Conservation (phyloP, 106 monocot genomes). For the Platanthera guangdongensis region DNA sequence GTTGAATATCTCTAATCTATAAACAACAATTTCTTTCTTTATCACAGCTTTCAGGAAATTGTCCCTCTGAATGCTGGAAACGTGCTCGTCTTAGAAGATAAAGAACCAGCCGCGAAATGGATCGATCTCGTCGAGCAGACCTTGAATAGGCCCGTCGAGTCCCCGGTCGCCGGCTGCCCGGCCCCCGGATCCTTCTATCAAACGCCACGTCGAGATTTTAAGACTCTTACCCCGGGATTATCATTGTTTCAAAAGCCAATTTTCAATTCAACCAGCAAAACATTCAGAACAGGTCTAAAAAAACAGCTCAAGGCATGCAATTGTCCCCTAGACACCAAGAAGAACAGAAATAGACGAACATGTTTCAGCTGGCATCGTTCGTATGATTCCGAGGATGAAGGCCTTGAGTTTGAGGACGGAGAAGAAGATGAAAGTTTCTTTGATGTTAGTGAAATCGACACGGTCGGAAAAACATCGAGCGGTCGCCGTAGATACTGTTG, state of each 20-base stretch:
- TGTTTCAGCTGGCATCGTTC: constrained; percentile 36
- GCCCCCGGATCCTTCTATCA: constrained; percentile 8
- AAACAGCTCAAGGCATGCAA: constrained; percentile 58
- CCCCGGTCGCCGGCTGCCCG: not conserved
- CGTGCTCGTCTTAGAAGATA: constrained; percentile 57
- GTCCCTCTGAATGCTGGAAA: constrained; percentile 71
- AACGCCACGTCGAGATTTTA: constrained; percentile 13
- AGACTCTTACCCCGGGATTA: not conserved
- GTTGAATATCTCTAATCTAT: not conserved
- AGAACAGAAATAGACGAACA: constrained; percentile 25
- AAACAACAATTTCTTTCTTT: not conserved
- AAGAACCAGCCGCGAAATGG: constrained; percentile 56
- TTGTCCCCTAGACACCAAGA: constrained; percentile 37
- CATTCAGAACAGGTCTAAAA: constrained; percentile 25
- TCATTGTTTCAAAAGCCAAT: constrained; percentile 51
- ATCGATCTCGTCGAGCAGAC: constrained; percentile 40
- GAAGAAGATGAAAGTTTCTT: constrained; percentile 18
- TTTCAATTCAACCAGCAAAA: constrained; percentile 45
- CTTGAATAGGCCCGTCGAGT: constrained; percentile 24
- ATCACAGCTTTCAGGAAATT: constrained; percentile 59
- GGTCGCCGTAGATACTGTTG: constrained; percentile 19
- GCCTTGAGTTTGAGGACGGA: constrained; percentile 13
- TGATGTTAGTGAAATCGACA: not conserved
- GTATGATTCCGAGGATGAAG: constrained; percentile 16
- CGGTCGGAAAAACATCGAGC: not conserved